Conservation (phyloP, 768 basidiomycete species). For the Calocybe indica region DNA sequence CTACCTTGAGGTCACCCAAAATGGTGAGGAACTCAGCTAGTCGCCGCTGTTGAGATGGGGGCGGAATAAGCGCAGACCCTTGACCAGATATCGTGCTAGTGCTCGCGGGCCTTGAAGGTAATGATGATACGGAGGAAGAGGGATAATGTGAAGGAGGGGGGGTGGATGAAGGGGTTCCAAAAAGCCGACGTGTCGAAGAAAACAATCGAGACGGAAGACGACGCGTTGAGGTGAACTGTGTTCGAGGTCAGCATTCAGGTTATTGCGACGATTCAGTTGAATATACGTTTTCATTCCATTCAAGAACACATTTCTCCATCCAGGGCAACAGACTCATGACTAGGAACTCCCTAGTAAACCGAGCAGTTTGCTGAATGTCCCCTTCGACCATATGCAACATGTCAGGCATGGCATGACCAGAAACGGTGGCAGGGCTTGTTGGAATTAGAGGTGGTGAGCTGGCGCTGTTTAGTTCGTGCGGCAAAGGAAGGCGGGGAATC, state of each 20-base stretch:
- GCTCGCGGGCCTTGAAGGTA: conserved; percentile 30
- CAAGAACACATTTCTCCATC: conserved; percentile 92
- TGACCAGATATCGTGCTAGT: conserved; percentile 21
- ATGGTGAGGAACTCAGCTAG: conserved; percentile 94
- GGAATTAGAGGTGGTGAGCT: conserved; percentile 11
- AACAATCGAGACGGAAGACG: conserved; percentile 82
- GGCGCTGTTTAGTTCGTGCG: conserved; percentile 29
- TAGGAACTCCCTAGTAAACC: conserved; percentile 83
- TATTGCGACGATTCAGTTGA: neutral
- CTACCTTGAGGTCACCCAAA: conserved; percentile 85
- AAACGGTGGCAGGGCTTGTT: conserved; percentile 15
- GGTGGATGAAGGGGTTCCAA: conserved; percentile 56
- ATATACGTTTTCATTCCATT: conserved; percentile 86
- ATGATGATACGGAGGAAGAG: conserved; percentile 36
- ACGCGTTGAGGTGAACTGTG: conserved; percentile 65
- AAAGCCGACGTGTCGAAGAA: conserved; percentile 78
- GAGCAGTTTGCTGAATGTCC: conserved; percentile 70
- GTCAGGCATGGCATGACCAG: conserved; percentile 31
- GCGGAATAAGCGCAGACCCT: conserved; percentile 17
- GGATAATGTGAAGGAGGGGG: conserved; percentile 33
- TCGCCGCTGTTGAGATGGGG: conserved; percentile 72
- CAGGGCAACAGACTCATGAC: conserved; percentile 88
- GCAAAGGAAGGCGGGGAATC: conserved; percentile 62
- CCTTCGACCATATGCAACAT: conserved; percentile 44
- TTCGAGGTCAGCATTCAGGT: conserved; percentile 5